Base-by-base conservation (phyloP, 768 basidiomycete species). In the Calocybe cyanea region DNA sequence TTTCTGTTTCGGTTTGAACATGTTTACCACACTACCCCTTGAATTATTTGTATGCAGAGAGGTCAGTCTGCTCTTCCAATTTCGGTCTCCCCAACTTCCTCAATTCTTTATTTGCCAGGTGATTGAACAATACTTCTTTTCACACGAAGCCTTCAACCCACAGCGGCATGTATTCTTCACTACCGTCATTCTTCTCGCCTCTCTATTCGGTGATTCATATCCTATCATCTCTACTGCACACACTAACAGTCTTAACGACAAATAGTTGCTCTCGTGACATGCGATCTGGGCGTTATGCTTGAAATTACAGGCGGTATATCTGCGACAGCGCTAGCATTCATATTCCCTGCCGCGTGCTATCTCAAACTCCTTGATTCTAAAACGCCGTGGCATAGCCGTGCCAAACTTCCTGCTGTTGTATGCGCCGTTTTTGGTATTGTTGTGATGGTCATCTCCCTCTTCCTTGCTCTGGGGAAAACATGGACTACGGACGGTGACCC, bases 261-360 rank as follows among this genome's bases (percentile, higher is more conserved):
- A 39, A 11, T 59, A 94, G 93, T 96, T 48, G 81, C 95, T 4
- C 74, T 97, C 44, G 75, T 93, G 46, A 97, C 95, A 1, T 96
- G 93, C 61, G 95, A 99, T 63, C 77, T 99, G 11, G 96, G 96
- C n/a, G 86, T 97, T 36, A 96, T 95, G 69, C 83, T 99, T 31
- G 96, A 99, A 69, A 87, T 99, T 35, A 94, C 93, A 0, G 96
- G 96, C n/a, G 95, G 95, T n/a, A 77, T 90, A 9, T 90, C 90
- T 11, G 90, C 90, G 4, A 92, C 92, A 0, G 82, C 92, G 0
- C 77, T 97, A 8, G 95, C 95, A 3, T 97, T 85, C 68, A 92
- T 97, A 52, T 92, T 92, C 61, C 87, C 92, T 8, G 85, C 92
- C 0, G 83, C 80, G 2, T 95, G 92, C 63, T 92, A 88, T 69